Evolutionary conservation across 2,329 filamentous ascomycete species (phyloP), one percentile per base, ranked within the genome.

Genomic region (Aspergillus ustus): DNA sequence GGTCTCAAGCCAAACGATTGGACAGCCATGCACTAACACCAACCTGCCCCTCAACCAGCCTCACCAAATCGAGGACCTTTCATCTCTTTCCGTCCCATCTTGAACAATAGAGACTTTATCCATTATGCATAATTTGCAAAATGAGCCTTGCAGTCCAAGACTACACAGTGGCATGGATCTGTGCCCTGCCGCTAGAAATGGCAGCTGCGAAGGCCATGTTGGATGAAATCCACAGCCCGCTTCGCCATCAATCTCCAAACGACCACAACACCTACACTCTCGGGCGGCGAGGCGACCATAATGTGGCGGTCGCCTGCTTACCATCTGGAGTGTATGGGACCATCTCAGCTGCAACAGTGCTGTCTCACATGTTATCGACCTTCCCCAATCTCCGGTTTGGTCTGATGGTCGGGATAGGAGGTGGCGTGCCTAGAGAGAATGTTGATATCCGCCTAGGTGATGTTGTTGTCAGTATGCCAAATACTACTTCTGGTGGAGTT

Each of bases 341-440:
- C 9, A 46, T 28, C 15, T 54, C 52, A 9, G 52, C 52, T 9
- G 37, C 52, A 17, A 45, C 40, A 11, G 52, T 54, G 37, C 3
- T 54, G 4, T 45, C 52, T 2, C 52, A 54, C 8, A 29, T 54
- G 40, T 22, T 54, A 9, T 15, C 37, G 8, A 50, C 57, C 20
- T 50, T 43, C 15, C 34, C 44, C 8, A 22, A 17, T 53, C 8
- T 64, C 37, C 44, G 46, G 22, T 63, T 60, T 46, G 58, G 44
- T 19, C 11, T 63, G 29, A 64, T 63, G 50, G 62, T 66, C 13
- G 62, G 64, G 13, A 59, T 66, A 13, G 57, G 60, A 57, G 65
- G 65, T 3, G 66, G 66, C 0, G 63, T 67, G 5, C 66, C 65
- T 2, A 52, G 25, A 7, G 34, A 44, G 7, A 28, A 25, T 19